A percentile compares a stretch with the other conserved stretches of the same genome.
These are phyloP conservation scores for Candida dendrica DNA, from an alignment of 805 yeast genomes.

Conservation along the genomic window DNA sequence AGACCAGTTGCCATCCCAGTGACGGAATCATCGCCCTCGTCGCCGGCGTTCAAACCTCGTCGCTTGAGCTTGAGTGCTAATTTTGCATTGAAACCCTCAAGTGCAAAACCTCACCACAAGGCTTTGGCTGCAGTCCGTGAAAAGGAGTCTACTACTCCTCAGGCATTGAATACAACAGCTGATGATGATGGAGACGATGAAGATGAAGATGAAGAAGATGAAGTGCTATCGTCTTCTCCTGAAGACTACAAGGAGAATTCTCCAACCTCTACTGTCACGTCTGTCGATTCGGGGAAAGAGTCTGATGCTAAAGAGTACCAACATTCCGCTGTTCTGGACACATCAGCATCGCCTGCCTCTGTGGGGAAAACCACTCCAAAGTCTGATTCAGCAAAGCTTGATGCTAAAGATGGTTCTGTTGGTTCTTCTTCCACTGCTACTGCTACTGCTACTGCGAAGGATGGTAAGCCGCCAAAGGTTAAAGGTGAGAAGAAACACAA, in stretches of 20 bases:
- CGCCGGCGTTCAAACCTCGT: constrained; percentile 23
- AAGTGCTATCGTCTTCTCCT: constrained; percentile 19
- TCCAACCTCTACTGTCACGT: constrained; percentile 15
- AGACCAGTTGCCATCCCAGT: constrained; percentile 52
- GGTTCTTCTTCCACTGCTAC: not conserved
- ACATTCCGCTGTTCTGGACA: no score
- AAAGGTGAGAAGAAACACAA: constrained; percentile 16
- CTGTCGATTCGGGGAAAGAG: not conserved
- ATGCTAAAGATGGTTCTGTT: not conserved
- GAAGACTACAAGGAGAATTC: constrained; percentile 17
- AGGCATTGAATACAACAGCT: not conserved
- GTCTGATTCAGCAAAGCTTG: not conserved
- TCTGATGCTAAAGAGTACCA: no score
- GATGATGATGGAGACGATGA: not conserved
- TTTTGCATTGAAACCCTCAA: constrained; percentile 2
- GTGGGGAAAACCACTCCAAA: constrained; percentile 5
- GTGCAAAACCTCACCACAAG: not conserved
- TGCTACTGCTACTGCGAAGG: constrained; percentile 1
- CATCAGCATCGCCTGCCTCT: constrained; percentile 7
- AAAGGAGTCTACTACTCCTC: not conserved
- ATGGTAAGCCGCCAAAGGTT: constrained; percentile 8
- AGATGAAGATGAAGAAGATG: constrained; percentile 14
- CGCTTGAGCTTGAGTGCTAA: constrained; percentile 20
- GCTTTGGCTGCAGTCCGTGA: not conserved
- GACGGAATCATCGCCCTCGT: constrained; percentile 21